A percentile compares a stretch with the other conserved stretches of the same genome.
These are phyloP conservation scores for Trametes cubensis DNA, from an alignment of 768 basidiomycete species.

Conservation along the genomic window DNA sequence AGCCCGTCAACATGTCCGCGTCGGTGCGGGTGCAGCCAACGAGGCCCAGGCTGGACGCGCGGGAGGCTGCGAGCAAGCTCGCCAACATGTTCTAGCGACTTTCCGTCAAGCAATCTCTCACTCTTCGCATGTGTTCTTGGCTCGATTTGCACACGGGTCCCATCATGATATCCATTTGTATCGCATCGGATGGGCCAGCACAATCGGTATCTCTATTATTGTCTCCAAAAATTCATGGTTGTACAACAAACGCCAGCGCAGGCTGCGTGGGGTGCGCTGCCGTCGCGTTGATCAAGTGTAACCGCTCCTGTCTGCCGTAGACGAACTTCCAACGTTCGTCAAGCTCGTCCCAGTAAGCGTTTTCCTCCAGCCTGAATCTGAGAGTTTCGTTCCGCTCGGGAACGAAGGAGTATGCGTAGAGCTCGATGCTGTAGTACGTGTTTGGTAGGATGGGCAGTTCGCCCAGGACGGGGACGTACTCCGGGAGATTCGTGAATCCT, in stretches of 20 bases:
- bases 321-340: conserved; percentile 50
- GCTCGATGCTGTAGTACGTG: conserved; percentile 57
- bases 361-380: conserved; percentile 48
- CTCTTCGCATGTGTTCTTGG: not conserved
- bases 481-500: conserved; percentile 50
- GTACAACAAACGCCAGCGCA: conserved; percentile 11
- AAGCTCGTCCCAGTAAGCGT: conserved; percentile 45
- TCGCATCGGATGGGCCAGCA: not conserved
- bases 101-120: not conserved
- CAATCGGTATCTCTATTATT: not conserved
- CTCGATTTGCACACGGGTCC: not conserved
- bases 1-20: conserved; percentile 66
- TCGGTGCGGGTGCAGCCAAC: conserved; percentile 76
- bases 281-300: conserved; percentile 43
- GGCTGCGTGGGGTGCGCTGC: not conserved
- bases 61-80: conserved; percentile 86
- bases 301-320: conserved; percentile 50
- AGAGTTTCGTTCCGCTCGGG: conserved; percentile 52
- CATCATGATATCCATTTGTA: not conserved
- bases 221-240: conserved; percentile 1
- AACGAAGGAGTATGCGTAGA: conserved; percentile 52
- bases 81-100: conserved; percentile 78
- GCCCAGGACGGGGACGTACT: conserved; percentile 50
- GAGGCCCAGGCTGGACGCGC: conserved; percentile 76
- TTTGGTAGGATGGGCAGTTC: conserved; percentile 50